Evolutionary conservation across 2,329 filamentous ascomycete species (phyloP), one percentile per base, ranked within the genome.

Genomic region (Ophiocordyceps camponoti-saundersi): DNA sequence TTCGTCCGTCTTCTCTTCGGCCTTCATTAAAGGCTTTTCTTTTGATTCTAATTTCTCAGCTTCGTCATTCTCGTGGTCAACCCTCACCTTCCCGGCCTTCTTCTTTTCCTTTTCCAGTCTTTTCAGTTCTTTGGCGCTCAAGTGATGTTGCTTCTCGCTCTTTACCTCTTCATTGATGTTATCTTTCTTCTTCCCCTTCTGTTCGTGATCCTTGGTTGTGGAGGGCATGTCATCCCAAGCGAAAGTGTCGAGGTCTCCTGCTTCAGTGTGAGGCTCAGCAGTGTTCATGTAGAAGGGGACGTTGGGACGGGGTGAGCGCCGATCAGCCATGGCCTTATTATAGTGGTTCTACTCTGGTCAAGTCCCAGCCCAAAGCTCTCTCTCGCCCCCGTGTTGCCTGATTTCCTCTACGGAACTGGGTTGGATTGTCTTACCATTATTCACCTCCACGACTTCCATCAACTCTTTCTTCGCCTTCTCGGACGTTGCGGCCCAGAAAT

Each of bases 381-480:
- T 59, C 53, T 70, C 63, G 56, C 66, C 60, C 55, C 69, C 63
- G 58, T 59, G 59, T 53, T 61, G 64, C 56, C 67, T 66, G 47
- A 57, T 56, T 55, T 69, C 67, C 53, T 67, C 65, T 44, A 67
- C 62, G 29, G 67, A 67, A 48, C 68, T 65, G 47, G 69, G 66
- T 50, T 70, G 65, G 23, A 68, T 62, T 48, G 65, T 67, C 50
- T 72, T 65, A 52, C 70, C 61, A 34, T 67, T 65, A 49, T 65
- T 64, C 42, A 67, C 67, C 26, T 68, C 65, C 42, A 68, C 57
- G 40, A 73, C 61, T 48, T 75, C 69, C 22, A 71, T 58, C 7
- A 68, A 64, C 15, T 65, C 61, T 54, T 75, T 76, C 55, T 69
- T 72, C 48, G 57, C 71, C 61, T 75, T 76, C 50, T 61, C 60